phyloP scores from a whole-genome alignment of 2,329 filamentous ascomycete species.

The Colletotrichum siamense region DNA sequence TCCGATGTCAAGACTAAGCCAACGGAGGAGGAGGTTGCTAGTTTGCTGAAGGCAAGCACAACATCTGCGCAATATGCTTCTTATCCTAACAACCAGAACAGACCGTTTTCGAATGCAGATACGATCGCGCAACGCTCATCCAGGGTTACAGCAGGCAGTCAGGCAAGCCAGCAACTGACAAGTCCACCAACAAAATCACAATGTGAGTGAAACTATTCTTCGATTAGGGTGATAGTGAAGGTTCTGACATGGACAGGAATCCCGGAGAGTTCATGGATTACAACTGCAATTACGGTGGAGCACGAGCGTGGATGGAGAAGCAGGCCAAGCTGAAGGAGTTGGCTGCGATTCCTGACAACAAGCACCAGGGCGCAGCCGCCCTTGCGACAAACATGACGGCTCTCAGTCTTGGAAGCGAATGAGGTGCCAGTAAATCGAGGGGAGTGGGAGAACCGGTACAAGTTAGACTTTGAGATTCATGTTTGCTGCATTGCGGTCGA shows the following conservation, averaged over 20 bases:
- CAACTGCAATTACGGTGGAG: slow-evolving; percentile 42
- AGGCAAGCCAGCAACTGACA: slow-evolving; percentile 41
- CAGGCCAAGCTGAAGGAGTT: not conserved
- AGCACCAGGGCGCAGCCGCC: not conserved
- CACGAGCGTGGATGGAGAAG: slow-evolving; percentile 32
- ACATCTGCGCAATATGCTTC: not conserved
- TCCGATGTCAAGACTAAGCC: slow-evolving; percentile 24
- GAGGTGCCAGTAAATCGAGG: not conserved
- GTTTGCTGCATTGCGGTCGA: not conserved
- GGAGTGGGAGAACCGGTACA: not conserved
- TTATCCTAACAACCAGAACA: not conserved
- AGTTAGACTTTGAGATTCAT: not conserved
- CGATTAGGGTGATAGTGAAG: slow-evolving; percentile 7
- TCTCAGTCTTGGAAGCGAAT: not conserved
- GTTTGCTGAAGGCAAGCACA: slow-evolving; percentile 15
- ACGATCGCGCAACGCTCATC: slow-evolving; percentile 43
- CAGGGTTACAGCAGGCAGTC: slow-evolving; percentile 48
- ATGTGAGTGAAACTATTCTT: not conserved
- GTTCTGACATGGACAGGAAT: slow-evolving; percentile 35
- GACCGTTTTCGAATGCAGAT: slow-evolving; percentile 31
- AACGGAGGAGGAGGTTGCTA: slow-evolving; percentile 26
- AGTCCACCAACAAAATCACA: not conserved
- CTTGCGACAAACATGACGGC: not conserved
- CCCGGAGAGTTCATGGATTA: slow-evolving; percentile 48
- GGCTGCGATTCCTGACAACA: not conserved